phyloP scores from a whole-genome alignment of 2,329 filamentous ascomycete genomes.

The Mycosphaerella arachidis region DNA sequence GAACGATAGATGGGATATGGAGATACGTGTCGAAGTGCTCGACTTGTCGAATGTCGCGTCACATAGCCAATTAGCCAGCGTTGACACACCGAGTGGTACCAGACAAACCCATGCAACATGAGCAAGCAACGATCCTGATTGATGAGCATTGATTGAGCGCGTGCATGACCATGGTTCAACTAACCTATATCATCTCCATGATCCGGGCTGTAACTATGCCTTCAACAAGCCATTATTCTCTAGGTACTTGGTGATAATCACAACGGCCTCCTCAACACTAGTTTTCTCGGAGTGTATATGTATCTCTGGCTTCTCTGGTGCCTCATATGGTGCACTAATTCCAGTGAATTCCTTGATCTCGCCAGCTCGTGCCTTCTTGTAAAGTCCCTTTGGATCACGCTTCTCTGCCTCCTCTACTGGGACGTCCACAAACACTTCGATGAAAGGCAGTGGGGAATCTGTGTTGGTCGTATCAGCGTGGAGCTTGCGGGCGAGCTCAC shows the following conservation, averaged over 20 bases:
- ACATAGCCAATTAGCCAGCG: neutral
- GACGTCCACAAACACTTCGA: slow-evolving; percentile 92
- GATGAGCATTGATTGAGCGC: neutral
- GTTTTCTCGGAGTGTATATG: slow-evolving; percentile 77
- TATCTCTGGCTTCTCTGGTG: slow-evolving; percentile 78
- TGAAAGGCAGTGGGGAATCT: slow-evolving; percentile 68
- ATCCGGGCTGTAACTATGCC: neutral
- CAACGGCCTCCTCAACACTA: slow-evolving; percentile 83
- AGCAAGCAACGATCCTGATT: neutral
- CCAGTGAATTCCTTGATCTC: slow-evolving; percentile 98
- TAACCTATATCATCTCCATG: neutral
- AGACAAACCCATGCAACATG: neutral
- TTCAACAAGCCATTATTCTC: slow-evolving; percentile 55
- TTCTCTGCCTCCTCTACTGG: slow-evolving; percentile 88
- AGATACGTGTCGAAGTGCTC: neutral
- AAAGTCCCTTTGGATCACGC: slow-evolving; percentile 93
- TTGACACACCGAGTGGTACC: neutral
- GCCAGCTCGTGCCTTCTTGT: slow-evolving; percentile 91
- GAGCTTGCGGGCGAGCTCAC: slow-evolving; percentile 73
- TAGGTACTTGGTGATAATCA: slow-evolving; percentile 75
- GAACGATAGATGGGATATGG: slow-evolving; percentile 45
- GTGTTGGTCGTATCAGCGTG: slow-evolving; percentile 61
- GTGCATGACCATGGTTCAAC: neutral
- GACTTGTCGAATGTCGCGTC: neutral
- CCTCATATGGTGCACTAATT: slow-evolving; percentile 92